Base-by-base conservation (phyloP, 805 yeast genomes). In the Jamesozyma rosinii region DNA sequence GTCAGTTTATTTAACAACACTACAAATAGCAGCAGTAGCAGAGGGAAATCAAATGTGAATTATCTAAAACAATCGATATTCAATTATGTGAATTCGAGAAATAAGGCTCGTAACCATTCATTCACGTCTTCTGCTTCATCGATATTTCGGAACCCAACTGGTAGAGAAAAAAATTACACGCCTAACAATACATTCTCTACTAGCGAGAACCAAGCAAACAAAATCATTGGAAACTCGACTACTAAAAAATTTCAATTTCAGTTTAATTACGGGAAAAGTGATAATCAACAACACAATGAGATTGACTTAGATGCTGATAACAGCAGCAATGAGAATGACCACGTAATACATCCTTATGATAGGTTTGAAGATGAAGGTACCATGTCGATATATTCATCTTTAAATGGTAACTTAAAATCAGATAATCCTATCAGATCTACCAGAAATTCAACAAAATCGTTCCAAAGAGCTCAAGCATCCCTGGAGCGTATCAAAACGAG, bases 381-480 rank as follows among this genome's bases (percentile, higher is more conserved):
- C 0, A 78, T 80, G 84, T 77, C 84, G 0, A 58, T 79, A 19
- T 79, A 79, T 52, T 73, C 82, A 0, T 74, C 81, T 0, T 57
- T 79, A n/a, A 65, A 69, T 44, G 62, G 54, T 29, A 63, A 59
- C 11, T 43, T 56, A 1, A 60, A 56, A 36, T 67, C 65, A 17
- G 61, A 60, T 36, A 57, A 62, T 27, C 64, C 61, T 17, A 53
- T 63, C 9, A 51, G 70, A 39, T 55, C 65, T 2, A 50, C 67
- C 31, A 61, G 74, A 47, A 61, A 57, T 35, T 63, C 67, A 9
- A 63, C 68, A 0, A 63, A 79, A 42, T 75, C 83, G 1, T 65
- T 69, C 31, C 83, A 77, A 49, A 65, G 84, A 49, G 84, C 85
- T 0, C 79, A 77, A 52, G 83, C 84, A 0, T 78, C 84, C 0